A percentile compares a stretch with the other conserved stretches of the same genome.
phyloP scores from a whole-genome alignment of 192 early-diverging fungal genomes.

The Podila epicladia region DNA sequence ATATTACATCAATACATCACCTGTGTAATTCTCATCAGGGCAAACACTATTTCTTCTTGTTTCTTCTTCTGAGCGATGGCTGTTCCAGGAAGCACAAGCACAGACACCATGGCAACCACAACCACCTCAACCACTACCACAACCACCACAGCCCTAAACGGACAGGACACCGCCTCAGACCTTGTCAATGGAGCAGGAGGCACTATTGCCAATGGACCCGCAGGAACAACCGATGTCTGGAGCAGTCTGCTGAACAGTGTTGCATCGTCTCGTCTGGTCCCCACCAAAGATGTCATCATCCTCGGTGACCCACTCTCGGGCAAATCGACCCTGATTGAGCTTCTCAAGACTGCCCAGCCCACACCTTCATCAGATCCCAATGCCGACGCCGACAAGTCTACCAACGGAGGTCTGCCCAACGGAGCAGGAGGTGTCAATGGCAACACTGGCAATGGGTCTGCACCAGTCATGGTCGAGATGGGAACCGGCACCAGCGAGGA shows the following conservation, averaged over 20 bases:
- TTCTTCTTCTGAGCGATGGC: no score
- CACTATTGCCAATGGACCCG: not conserved
- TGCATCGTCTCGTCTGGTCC: slow-evolving; percentile 77
- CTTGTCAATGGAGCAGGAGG: not conserved
- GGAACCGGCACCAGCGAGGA: slow-evolving; percentile 53
- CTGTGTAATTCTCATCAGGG: no score
- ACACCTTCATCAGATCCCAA: slow-evolving; percentile 34
- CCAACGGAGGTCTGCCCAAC: slow-evolving; percentile 19
- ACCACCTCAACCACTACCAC: not conserved
- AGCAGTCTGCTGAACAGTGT: slow-evolving; percentile 80
- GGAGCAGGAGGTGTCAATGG: slow-evolving; percentile 26
- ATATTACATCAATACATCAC: no score
- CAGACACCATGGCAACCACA: not conserved
- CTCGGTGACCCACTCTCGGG: slow-evolving; percentile 85
- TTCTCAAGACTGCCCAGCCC: slow-evolving; percentile 62
- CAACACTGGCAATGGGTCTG: slow-evolving; percentile 54
- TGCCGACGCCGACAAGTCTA: slow-evolving; percentile 17
- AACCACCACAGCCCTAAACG: not conserved
- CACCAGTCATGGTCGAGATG: slow-evolving; percentile 54
- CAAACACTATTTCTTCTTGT: no score
- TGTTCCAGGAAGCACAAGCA: no score
- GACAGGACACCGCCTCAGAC: not conserved
- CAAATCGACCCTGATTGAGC: slow-evolving; percentile 83
- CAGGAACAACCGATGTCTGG: slow-evolving; percentile 71
- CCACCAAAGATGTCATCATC: slow-evolving; percentile 83